Percentiles rank a stretch among this genome's conserved stretches.
Conservation (phyloP, 78 protist genomes). For the Dictyostelium capitatum region DNA sequence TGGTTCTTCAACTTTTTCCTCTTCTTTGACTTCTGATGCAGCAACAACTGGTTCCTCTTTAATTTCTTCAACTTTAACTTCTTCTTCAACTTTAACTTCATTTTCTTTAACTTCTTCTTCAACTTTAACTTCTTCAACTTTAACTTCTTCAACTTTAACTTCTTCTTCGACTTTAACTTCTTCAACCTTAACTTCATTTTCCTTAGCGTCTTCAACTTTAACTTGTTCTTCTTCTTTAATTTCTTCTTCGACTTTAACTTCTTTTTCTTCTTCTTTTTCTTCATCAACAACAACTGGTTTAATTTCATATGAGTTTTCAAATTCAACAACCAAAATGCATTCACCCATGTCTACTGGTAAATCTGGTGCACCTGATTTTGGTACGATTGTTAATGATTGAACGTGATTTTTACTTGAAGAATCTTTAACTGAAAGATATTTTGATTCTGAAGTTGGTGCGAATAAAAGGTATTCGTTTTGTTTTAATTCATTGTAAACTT, state of each 20-base stretch:
- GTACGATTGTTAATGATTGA: not conserved
- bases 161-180: not conserved
- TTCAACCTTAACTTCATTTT: not conserved
- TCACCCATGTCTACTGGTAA: not conserved
- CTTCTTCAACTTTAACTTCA: constrained; percentile 19
- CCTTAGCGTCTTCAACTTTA: not conserved
- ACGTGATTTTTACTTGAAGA: not conserved
- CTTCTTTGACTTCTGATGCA: not conserved
- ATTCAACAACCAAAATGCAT: not conserved
- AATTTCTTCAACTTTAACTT: not conserved
- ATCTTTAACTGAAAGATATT: not conserved
- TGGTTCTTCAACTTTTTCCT: not conserved
- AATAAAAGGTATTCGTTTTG: not conserved
- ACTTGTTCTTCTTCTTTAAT: not conserved
- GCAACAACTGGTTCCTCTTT: not conserved
- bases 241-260: not conserved
- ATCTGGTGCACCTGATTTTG: not conserved
- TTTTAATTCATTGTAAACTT: not conserved
- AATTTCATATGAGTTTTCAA: not conserved
- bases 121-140: not conserved
- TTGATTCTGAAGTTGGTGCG: not conserved
- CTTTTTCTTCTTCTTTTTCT: not conserved
- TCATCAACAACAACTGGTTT: not conserved
- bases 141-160: not conserved
- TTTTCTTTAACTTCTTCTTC: not conserved